Evolutionary conservation across 1,284 basidiomycete species (phyloP).

Genomic region (Athelia psychrophila): DNA sequence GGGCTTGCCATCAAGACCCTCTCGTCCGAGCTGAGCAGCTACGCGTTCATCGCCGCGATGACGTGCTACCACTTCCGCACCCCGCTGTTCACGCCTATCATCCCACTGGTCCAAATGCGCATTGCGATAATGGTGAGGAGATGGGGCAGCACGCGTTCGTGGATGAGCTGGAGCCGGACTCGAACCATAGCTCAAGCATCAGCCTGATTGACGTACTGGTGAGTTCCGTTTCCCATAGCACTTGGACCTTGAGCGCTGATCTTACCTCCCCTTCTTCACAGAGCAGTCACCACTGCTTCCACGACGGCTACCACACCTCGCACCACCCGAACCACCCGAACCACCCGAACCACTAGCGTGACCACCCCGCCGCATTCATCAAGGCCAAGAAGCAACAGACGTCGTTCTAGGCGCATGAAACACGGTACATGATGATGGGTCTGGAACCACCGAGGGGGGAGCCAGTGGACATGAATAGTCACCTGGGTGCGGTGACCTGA

Average conservation of each 20-base stretch:
- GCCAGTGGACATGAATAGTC: too few species aligned
- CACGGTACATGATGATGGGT: too few species aligned
- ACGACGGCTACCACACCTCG: conserved; percentile 1
- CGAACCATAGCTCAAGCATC: neutral
- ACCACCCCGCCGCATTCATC: neutral
- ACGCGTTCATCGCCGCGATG: neutral
- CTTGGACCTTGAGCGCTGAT: too few species aligned
- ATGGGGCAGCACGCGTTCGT: neutral
- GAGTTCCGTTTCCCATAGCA: neutral
- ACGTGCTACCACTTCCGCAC: neutral
- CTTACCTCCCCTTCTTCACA: neutral
- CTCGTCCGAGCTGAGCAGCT: neutral
- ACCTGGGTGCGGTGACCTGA: too few species aligned
- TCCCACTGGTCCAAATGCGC: neutral
- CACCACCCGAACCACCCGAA: too few species aligned
- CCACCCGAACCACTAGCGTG: neutral
- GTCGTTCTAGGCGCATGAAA: neutral
- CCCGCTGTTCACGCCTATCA: neutral
- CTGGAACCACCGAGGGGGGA: too few species aligned
- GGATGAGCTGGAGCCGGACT: neutral
- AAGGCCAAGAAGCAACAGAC: neutral
- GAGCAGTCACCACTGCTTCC: neutral
- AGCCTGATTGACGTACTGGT: neutral
- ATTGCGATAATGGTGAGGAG: neutral
- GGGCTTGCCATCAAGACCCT: neutral